Base-by-base conservation (phyloP, 2,329 filamentous ascomycete species). In the Lecanicillium sp. region DNA sequence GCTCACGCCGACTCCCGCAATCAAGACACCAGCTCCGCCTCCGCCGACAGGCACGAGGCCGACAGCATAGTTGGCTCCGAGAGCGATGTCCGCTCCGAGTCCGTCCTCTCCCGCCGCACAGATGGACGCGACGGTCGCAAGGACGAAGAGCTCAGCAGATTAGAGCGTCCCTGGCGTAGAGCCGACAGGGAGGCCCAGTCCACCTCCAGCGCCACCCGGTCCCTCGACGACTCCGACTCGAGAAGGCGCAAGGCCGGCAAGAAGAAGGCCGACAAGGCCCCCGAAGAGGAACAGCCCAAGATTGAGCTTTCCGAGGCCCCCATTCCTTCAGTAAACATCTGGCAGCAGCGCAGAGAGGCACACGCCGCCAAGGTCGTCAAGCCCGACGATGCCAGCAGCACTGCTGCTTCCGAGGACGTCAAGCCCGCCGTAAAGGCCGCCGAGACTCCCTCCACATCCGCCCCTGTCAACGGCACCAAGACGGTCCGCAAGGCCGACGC, bases 261-360 rank as follows among this genome's bases (percentile, higher is more conserved):
- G 64, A 85, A 69, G 55, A 56, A 64, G 44, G 78, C 73, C 54
- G 69, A 71, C 15, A 61, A 62, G 23, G 71, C 77, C 15, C 72
- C 76, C 37, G 81, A 83, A 55, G 79, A 83, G 57, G 79, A 79
- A 55, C 75, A 78, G 51, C 70, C 78, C 57, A 81, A 83, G 58
- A 69, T 80, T 37, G 78, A 84, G 58, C 73, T 95, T 35, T 84
- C 85, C 39, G 88, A 93, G 52, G 91, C 91, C 15, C 86, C 89
- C 24, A 75, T 87, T 36, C 93, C 93, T 1, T 66, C 81, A 2
- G 86, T 96, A 50, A 98, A 98, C 64, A 73, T 90, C 53, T 98
- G 93, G 91, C 78, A 83, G 53, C 81, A 90, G 67, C 80, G 90
- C 48, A 84, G 78, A 57, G 84, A 89, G 59, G 44, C 44, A 10